Conservation (phyloP, 768 basidiomycete species). For the Thelephora ganbajun region DNA sequence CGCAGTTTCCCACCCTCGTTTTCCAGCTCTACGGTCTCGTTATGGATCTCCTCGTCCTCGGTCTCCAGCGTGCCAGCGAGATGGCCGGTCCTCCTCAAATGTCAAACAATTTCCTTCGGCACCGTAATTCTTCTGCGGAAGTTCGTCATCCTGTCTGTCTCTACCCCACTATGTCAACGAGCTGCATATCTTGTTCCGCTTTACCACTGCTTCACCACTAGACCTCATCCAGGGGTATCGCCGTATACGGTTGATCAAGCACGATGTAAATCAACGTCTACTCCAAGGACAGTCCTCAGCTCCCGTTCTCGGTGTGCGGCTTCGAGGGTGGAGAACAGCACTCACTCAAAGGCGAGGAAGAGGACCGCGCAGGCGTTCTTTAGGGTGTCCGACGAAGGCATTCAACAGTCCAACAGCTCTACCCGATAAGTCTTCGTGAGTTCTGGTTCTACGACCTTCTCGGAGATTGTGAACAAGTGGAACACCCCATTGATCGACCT, state of each 20-base stretch:
- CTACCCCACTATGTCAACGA: conserved; percentile 92
- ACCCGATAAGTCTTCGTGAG: conserved; percentile 96
- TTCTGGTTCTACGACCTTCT: conserved; percentile 96
- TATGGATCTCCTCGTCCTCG: conserved; percentile 88
- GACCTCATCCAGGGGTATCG: conserved; percentile 97
- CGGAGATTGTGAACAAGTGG: conserved; percentile 98
- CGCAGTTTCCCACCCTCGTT: conserved; percentile 97
- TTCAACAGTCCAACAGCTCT: conserved; percentile 93
- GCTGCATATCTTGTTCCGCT: conserved; percentile 93
- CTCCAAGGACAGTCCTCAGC: conserved; percentile 93
- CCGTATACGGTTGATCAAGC: conserved; percentile 97
- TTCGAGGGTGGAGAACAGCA: conserved; percentile 98
- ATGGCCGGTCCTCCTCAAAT: too few species aligned
- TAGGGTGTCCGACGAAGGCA: too few species aligned
- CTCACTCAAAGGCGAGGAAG: conserved; percentile 93
- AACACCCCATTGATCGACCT: conserved; percentile 90
- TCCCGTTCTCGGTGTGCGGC: conserved; percentile 97
- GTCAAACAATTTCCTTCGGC: conserved; percentile 98
- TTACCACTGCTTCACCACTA: conserved; percentile 91
- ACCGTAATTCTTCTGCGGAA: conserved; percentile 88
- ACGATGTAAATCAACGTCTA: conserved; percentile 99
- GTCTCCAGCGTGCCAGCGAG: too few species aligned
- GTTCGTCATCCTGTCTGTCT: conserved; percentile 97
- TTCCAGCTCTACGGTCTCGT: conserved; percentile 99
- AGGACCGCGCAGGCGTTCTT: conserved; percentile 96